These are phyloP conservation scores for Eutrema yunnanense DNA, from an alignment of 345 rosid species.

Conservation along the genomic window DNA sequence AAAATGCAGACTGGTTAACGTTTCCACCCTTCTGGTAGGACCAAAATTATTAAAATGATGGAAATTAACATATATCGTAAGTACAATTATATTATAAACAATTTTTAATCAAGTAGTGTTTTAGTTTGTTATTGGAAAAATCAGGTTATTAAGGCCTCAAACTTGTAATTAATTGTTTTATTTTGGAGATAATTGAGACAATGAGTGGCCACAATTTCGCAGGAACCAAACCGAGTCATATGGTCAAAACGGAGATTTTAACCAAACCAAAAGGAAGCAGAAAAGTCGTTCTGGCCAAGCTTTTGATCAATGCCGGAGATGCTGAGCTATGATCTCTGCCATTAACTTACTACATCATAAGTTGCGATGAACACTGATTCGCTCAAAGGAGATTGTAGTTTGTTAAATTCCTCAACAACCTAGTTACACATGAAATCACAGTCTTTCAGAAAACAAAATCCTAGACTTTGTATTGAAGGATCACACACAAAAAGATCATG, in stretches of 20 bases:
- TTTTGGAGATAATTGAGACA: background rate
- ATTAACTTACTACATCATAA: background rate
- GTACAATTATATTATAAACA: background rate
- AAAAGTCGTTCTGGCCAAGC: background rate
- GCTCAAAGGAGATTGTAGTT: background rate
- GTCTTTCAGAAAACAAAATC: background rate
- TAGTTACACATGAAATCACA: background rate
- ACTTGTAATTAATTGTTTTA: background rate
- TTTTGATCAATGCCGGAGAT: background rate
- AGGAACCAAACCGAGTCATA: slow-evolving; percentile 12
- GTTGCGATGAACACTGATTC: background rate
- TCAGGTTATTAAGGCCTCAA: background rate
- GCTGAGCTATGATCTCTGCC: background rate
- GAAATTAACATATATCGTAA: background rate
- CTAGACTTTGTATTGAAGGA: background rate
- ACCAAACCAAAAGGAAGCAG: slow-evolving; percentile 1
- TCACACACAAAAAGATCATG: background rate
- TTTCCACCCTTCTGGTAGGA: slow-evolving; percentile 76
- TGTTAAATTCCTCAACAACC: background rate
- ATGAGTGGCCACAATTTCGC: background rate
- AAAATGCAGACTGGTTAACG: slow-evolving; percentile 86
- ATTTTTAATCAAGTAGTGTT: background rate
- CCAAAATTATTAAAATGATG: background rate
- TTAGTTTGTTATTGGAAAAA: background rate
- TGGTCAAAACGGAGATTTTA: slow-evolving; percentile 2